Base-by-base conservation (phyloP, 164 flowering plant species). In the Kingdonia uniflora region DNA sequence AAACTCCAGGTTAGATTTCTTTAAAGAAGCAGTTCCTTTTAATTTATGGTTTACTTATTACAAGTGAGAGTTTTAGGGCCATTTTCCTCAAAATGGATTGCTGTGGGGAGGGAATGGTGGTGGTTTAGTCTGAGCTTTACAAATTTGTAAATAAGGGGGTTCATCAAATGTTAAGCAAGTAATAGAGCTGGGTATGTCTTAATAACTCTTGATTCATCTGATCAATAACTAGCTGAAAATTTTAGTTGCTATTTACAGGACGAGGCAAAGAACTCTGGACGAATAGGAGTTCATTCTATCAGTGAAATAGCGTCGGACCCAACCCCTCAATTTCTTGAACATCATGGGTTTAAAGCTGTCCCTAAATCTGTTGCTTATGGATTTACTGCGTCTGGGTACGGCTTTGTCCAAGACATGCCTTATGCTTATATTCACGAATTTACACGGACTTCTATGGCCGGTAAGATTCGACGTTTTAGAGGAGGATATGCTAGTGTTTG, bases 351-450 rank as follows among this genome's bases (percentile, higher is more conserved):
- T 1, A 70, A 73, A 42, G 66, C 79, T 25, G 77, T 82, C 46
- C 88, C 95, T 0, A 79, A 82, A 61, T 79, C 89, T 1, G 95
- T 85, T 49, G 81, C 79, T 24, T 82, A 79, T 71, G 95, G 95
- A 35, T 85, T 74, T 64, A 82, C 87, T 11, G 95, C 95, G 51
- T 85, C 95, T 10, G 95, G 95, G 1, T 85, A 82, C 61, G 95
- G 95, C 14, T 85, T 75, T 62, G 77, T 79, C 48, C 84, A 80
- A 63, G 95, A 85, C 66, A 82, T 85, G 89, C 87, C 95, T 25
- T 85, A 82, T 67, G 95, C 89, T 19, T 85, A 82, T 65, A 69
- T 85, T 56, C 89, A 85, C 46, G 89, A 85, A 65, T 85, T 85
- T 68, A 85, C 79, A 6, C 64, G 80, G 16, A 85, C 89, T 16